These are phyloP conservation scores for Neohortaea acidophila DNA, from an alignment of 495 filamentous ascomycete species.

Conservation along the genomic window DNA sequence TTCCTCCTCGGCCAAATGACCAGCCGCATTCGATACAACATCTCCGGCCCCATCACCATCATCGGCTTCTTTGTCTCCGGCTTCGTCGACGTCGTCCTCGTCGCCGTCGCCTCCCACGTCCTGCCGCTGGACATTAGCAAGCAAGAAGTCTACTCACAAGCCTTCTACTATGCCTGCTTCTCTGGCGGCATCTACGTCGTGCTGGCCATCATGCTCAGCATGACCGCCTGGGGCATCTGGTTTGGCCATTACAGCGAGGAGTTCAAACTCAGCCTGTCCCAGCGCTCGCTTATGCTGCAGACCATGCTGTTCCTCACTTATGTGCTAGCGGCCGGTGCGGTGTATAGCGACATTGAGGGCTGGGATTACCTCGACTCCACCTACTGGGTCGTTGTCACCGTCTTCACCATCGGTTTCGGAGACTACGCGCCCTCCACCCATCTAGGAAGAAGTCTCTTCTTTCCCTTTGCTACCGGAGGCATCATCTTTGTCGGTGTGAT, in stretches of 20 bases:
- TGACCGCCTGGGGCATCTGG: constrained; percentile 52
- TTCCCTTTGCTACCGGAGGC: constrained; percentile 65
- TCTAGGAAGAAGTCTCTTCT: constrained; percentile 48
- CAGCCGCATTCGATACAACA: constrained; percentile 37
- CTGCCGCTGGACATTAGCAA: background rate
- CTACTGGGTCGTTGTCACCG: constrained; percentile 68
- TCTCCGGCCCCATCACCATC: constrained; percentile 51
- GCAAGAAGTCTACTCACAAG: constrained; percentile 30
- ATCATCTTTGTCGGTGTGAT: constrained; percentile 71
- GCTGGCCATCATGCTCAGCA: constrained; percentile 49
- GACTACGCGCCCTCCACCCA: constrained; percentile 50
- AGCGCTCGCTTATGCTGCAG: constrained; percentile 75
- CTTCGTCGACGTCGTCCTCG: constrained; percentile 45
- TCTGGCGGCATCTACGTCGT: constrained; percentile 63
- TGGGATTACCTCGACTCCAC: constrained; percentile 67
- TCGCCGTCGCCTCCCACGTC: constrained; percentile 34
- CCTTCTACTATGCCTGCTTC: constrained; percentile 67
- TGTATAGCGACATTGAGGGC: constrained; percentile 55
- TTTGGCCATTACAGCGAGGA: constrained; percentile 48
- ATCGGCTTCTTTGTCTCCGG: constrained; percentile 54
- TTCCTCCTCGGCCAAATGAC: constrained; percentile 60
- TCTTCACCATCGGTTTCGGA: constrained; percentile 65
- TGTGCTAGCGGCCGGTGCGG: constrained; percentile 50
- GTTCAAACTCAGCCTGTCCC: constrained; percentile 55
- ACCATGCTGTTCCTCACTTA: constrained; percentile 65